A percentile compares a stretch with the other conserved stretches of the same genome.
phyloP scores from a whole-genome alignment of 2,329 filamentous ascomycete species.

The Ceratocystis huliohia region DNA sequence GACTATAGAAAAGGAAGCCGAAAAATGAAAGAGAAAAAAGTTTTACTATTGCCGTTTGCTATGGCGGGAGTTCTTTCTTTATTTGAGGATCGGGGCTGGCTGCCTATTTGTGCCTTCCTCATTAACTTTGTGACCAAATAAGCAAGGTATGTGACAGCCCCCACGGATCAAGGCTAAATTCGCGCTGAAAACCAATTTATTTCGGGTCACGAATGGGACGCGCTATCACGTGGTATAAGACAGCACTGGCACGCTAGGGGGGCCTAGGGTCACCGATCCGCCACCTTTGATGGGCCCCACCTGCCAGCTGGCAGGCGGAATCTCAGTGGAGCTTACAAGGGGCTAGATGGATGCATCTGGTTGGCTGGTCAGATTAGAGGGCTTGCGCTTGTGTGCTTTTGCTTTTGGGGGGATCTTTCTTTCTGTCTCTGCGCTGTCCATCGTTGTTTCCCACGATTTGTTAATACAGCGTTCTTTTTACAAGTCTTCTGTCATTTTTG shows the following conservation, averaged over 20 bases:
- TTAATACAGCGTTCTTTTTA: not conserved
- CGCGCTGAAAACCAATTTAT: not conserved
- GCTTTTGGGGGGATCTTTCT: not conserved
- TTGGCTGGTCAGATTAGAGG: not conserved
- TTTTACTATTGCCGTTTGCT: not conserved
- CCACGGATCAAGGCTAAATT: not conserved
- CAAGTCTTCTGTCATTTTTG: not conserved
- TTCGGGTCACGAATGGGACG: conserved; percentile 7
- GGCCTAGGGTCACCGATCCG: not conserved
- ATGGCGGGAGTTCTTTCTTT: not conserved
- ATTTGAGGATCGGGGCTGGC: not conserved
- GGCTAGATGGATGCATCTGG: conserved; percentile 8
- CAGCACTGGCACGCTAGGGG: not conserved
- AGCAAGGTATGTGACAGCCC: not conserved
- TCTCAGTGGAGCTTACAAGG: not conserved
- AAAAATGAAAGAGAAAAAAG: not conserved
- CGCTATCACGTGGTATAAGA: conserved; percentile 10
- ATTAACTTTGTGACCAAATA: not conserved
- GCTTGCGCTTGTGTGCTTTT: conserved; percentile 1
- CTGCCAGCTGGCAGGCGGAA: conserved; percentile 9
- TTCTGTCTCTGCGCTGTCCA: not conserved
- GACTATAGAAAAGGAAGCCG: not conserved
- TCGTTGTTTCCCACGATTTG: conserved; percentile 4
- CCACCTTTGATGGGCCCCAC: not conserved
- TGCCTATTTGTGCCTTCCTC: conserved; percentile 8